Evolutionary conservation across 441 rosid species (phyloP).

Genomic region (Brassica balearica): DNA sequence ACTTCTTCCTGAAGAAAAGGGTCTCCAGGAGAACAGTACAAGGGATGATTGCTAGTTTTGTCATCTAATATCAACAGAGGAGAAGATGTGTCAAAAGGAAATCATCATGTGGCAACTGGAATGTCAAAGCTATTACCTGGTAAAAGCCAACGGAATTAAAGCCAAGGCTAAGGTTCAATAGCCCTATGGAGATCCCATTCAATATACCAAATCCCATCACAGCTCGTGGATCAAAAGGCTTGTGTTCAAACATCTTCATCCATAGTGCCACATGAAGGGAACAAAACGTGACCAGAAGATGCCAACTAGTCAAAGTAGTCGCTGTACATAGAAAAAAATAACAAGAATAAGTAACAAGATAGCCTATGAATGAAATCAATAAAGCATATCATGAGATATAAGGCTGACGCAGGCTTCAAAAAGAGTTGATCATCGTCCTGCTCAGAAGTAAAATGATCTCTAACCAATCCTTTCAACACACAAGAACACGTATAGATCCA

Average conservation of each 20-base stretch:
- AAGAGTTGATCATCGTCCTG: not conserved
- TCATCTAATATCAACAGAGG: conserved; percentile 69
- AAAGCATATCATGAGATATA: not conserved
- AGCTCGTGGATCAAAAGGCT: conserved; percentile 98
- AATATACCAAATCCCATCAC: conserved; percentile 99
- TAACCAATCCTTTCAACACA: not conserved
- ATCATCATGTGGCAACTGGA: conserved; percentile 8
- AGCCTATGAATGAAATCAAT: conserved; percentile 13
- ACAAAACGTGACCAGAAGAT: conserved; percentile 97
- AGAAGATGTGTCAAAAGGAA: conserved; percentile 16
- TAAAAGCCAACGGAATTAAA: conserved; percentile 99
- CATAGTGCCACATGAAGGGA: conserved; percentile 97
- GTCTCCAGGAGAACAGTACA: conserved; percentile 98
- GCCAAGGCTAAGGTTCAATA: conserved; percentile 96
- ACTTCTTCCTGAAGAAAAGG: conserved; percentile 88
- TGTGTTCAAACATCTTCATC: conserved; percentile 98
- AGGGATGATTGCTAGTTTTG: conserved; percentile 98
- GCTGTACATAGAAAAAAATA: conserved; percentile 58
- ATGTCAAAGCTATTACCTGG: conserved; percentile 65
- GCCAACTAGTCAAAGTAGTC: conserved; percentile 99
- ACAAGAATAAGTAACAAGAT: conserved; percentile 34
- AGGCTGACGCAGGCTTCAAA: conserved; percentile 10
- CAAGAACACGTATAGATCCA: conserved; percentile 16
- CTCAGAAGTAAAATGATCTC: conserved; percentile 18
- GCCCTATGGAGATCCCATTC: conserved; percentile 96